Conservation (phyloP, 176 grass and related monocot species). For the Chloris gayana region DNA sequence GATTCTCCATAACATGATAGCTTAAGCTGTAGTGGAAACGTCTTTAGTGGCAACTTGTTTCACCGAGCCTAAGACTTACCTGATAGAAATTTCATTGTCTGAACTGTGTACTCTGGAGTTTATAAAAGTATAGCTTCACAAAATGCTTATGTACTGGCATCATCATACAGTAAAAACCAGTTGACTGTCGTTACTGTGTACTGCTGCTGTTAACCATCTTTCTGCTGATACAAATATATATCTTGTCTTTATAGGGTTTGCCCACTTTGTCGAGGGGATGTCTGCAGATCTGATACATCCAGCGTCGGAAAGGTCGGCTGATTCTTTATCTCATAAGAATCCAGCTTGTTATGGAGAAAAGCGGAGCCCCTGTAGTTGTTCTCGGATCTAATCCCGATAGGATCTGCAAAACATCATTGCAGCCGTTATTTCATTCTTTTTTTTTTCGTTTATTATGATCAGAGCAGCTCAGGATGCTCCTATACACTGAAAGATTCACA, state of each 20-base stretch:
- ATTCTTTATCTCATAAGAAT: conserved; percentile 50
- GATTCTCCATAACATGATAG: background rate
- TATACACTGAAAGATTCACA: conserved; percentile 27
- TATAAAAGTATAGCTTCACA: background rate
- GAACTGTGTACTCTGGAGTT: conserved; percentile 16
- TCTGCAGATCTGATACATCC: conserved; percentile 71
- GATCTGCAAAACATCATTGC: conserved; percentile 31
- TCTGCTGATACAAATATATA: conserved; percentile 23
- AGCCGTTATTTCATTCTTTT: conserved; percentile 19
- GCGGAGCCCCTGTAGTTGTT: conserved; percentile 28
- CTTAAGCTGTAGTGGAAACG: background rate
- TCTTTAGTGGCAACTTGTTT: too few relatives aligned
- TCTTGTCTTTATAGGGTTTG: conserved; percentile 67
- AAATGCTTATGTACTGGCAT: background rate
- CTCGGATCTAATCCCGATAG: conserved; percentile 16
- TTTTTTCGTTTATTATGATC: background rate
- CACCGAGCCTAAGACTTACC: background rate
- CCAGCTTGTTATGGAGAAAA: conserved; percentile 26
- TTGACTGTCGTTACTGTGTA: background rate
- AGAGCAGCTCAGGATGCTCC: conserved; percentile 33
- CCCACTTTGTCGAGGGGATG: conserved; percentile 91
- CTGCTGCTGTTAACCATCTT: background rate
- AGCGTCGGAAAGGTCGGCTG: conserved; percentile 54
- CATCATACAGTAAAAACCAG: background rate
- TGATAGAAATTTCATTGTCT: background rate